phyloP scores from a whole-genome alignment of 306 rosid genomes.

The Oxytropis ochrocephala region DNA sequence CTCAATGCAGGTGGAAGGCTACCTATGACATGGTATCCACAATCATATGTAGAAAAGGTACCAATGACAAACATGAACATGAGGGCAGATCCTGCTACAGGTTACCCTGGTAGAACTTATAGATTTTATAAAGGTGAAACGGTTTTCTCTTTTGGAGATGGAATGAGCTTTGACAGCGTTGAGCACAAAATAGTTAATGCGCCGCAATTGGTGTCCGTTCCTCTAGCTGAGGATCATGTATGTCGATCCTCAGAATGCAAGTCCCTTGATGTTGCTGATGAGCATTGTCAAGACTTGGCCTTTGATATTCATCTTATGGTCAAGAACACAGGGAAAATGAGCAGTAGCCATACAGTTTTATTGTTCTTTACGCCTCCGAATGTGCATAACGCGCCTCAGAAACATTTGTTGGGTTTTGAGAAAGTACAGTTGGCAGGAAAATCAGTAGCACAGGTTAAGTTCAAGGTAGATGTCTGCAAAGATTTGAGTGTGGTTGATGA shows the following conservation, averaged over 20 bases:
- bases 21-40: constrained; percentile 99
- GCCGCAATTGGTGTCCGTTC: constrained; percentile 51
- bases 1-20: constrained; percentile 76
- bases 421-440: constrained; percentile 52
- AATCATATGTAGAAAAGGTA: constrained; percentile 67
- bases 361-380: constrained; percentile 67
- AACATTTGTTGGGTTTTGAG: constrained; percentile 73
- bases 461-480: constrained; percentile 77
- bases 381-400: constrained; percentile 69
- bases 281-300: constrained; percentile 53
- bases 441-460: constrained; percentile 48
- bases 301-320: constrained; percentile 62
- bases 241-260: constrained; percentile 67
- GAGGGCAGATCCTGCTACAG: constrained; percentile 70
- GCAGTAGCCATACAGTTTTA: constrained; percentile 65
- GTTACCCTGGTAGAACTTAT: constrained; percentile 83
- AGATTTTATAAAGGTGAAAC: constrained; percentile 88
- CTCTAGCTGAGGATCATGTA: constrained; percentile 52
- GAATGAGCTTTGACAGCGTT: constrained; percentile 56
- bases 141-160: constrained; percentile 77
- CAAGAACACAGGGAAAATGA: constrained; percentile 52
- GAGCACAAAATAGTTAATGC: constrained; percentile 60
- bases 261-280: constrained; percentile 55
- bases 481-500: constrained; percentile 89
- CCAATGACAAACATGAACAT: constrained; percentile 97